These are phyloP conservation scores for Oryza meyeriana DNA, from an alignment of 176 grass and related monocot genomes.

Conservation along the genomic window DNA sequence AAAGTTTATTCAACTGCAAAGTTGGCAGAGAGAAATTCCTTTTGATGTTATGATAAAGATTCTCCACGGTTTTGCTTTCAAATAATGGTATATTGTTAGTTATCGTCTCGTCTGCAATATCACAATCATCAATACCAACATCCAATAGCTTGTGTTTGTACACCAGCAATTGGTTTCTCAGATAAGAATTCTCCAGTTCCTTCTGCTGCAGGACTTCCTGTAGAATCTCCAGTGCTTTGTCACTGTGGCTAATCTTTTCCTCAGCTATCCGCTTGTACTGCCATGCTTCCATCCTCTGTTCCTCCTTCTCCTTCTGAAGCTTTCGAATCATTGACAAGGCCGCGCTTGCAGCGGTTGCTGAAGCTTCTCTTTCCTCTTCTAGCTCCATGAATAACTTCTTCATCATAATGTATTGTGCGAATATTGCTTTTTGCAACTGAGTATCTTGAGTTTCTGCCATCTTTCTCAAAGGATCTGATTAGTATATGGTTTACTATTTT, in stretches of 20 bases:
- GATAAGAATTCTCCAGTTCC: slow-evolving; percentile 73
- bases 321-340: slow-evolving; percentile 72
- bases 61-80: slow-evolving; percentile 13
- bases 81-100: slow-evolving; percentile 23
- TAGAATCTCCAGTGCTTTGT: slow-evolving; percentile 49
- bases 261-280: slow-evolving; percentile 89
- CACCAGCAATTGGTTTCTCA: slow-evolving; percentile 58
- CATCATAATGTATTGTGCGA: slow-evolving; percentile 84
- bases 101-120: slow-evolving; percentile 43
- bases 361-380: slow-evolving; percentile 91
- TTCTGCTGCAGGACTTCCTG: slow-evolving; percentile 76
- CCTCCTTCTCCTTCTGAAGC: slow-evolving; percentile 87
- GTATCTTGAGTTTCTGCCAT: slow-evolving; percentile 62
- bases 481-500: slow-evolving; percentile 20
- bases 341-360: slow-evolving; percentile 67
- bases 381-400: slow-evolving; percentile 77
- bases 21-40: slow-evolving; percentile 64
- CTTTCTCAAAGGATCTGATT: slow-evolving; percentile 16
- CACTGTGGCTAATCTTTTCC: slow-evolving; percentile 73
- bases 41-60: slow-evolving; percentile 45
- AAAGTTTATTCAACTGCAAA: slow-evolving; percentile 39
- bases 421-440: slow-evolving; percentile 65
- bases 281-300: slow-evolving; percentile 87
- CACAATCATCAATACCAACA: slow-evolving; percentile 47
- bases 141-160: slow-evolving; percentile 57